Evolutionary conservation across 1,139 yeast genomes (phyloP).

Genomic region (Saccharomycopsis hybrid): DNA sequence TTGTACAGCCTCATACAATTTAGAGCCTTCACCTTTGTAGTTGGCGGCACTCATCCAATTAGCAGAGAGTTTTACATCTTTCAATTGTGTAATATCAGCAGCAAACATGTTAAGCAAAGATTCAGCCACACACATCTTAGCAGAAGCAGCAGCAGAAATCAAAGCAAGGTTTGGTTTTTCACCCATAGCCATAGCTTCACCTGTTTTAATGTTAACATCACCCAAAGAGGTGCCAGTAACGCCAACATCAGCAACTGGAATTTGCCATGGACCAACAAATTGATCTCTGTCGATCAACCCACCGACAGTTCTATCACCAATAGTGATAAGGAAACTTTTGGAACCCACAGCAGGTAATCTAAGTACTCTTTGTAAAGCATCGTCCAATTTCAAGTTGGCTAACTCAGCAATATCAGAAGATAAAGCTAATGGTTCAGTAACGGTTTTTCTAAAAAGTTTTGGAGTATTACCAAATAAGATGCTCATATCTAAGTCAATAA

Average conservation of each 20-base stretch:
- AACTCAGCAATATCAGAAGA: constrained; percentile 27
- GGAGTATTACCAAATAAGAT: constrained; percentile 98
- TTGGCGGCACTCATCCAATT: constrained; percentile 99
- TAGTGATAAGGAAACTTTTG: constrained; percentile 88
- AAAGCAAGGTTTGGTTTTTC: constrained; percentile 91
- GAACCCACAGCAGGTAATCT: constrained; percentile 94
- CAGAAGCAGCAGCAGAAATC: constrained; percentile 91
- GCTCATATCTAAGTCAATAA: constrained; percentile 95
- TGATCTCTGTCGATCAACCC: constrained; percentile 97
- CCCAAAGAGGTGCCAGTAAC: constrained; percentile 91
- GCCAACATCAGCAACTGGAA: constrained; percentile 98
- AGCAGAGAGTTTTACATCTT: constrained; percentile 81
- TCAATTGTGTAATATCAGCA: constrained; percentile 74
- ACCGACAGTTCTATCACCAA: constrained; percentile 95
- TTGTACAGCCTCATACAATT: constrained; percentile 92
- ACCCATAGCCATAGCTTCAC: constrained; percentile 98
- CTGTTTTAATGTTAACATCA: constrained; percentile 59
- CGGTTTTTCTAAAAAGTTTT: constrained; percentile 78
- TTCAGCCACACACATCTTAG: constrained; percentile 95
- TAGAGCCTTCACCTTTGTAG: constrained; percentile 93
- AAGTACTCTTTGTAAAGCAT: constrained; percentile 76
- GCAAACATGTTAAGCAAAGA: constrained; percentile 84
- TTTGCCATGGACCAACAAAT: constrained; percentile 99
- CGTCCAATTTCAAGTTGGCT: constrained; percentile 39
- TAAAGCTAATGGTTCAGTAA: constrained; percentile 55